Evolutionary conservation across 495 filamentous ascomycete species (phyloP).

Genomic region (Jackrogersella minutella): DNA sequence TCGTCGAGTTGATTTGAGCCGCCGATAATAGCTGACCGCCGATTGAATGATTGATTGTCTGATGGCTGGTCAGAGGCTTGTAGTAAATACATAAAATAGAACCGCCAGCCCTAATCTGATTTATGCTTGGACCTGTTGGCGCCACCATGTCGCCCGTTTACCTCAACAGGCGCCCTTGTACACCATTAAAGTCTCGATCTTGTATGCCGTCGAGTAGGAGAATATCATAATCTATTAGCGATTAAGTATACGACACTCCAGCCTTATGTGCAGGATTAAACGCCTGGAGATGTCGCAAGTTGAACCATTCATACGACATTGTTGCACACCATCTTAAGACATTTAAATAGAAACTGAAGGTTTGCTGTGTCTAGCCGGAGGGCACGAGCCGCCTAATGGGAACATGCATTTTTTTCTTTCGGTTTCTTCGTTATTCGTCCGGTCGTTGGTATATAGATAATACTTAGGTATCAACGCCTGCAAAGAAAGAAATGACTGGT

Average conservation of each 20-base stretch:
- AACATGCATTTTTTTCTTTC: too few species aligned
- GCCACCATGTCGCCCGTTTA: conserved; percentile 19
- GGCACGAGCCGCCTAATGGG: not conserved
- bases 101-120: conserved; percentile 1
- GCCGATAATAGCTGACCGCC: conserved; percentile 16
- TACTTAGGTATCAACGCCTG: too few species aligned
- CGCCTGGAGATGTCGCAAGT: conserved; percentile 9
- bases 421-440: not conserved
- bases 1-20: conserved; percentile 4
- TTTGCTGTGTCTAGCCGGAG: not conserved
- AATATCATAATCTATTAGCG: not conserved
- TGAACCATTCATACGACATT: not conserved
- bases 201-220: conserved; percentile 20
- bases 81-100: conserved; percentile 7
- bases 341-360: conserved; percentile 1
- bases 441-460: not conserved
- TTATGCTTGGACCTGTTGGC: conserved; percentile 31
- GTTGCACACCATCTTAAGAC: conserved; percentile 3
- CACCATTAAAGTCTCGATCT: conserved; percentile 13
- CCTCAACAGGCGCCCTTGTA: conserved; percentile 30
- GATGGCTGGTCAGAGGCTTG: conserved; percentile 8
- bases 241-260: not conserved
- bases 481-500: conserved; percentile 15
- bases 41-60: not conserved
- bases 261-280: conserved; percentile 4